These are phyloP conservation scores for Nicotiana paniculata DNA, from an alignment of 257 asterid species.

Conservation along the genomic window DNA sequence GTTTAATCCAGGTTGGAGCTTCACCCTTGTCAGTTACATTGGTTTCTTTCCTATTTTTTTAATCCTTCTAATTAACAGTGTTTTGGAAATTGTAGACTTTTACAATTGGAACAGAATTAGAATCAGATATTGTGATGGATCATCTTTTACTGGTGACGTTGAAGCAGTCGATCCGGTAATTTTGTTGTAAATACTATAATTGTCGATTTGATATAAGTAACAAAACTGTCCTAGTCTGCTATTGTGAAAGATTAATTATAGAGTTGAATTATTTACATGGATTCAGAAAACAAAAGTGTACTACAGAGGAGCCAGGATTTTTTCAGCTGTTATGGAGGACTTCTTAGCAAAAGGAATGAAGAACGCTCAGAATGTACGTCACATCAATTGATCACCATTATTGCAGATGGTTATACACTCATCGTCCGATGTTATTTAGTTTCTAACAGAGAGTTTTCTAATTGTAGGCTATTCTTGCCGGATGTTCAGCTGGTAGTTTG, in stretches of 20 bases:
- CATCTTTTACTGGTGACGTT: constrained; percentile 82
- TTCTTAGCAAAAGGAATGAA: constrained; percentile 39
- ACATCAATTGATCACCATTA: not conserved
- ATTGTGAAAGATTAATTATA: not conserved
- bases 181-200: constrained; percentile 6
- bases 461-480: constrained; percentile 69
- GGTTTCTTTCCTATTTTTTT: not conserved
- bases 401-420: not conserved
- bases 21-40: not conserved
- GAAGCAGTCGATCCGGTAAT: constrained; percentile 72
- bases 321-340: constrained; percentile 33
- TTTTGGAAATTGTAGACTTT: constrained; percentile 38
- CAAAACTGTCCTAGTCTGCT: not conserved
- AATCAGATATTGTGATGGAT: constrained; percentile 85
- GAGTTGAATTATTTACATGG: not conserved
- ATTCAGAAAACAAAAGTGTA: constrained; percentile 32
- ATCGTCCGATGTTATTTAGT: not conserved
- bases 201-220: not conserved
- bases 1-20: constrained; percentile 62
- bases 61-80: not conserved
- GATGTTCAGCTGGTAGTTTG: constrained; percentile 94
- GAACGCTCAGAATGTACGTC: constrained; percentile 33
- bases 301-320: constrained; percentile 35
- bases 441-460: not conserved
- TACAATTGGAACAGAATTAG: constrained; percentile 78